Percentiles rank a stretch among this genome's conserved stretches.
Conservation (phyloP, 2,329 filamentous ascomycete genomes). For the Fusarium pseudograminearum region DNA sequence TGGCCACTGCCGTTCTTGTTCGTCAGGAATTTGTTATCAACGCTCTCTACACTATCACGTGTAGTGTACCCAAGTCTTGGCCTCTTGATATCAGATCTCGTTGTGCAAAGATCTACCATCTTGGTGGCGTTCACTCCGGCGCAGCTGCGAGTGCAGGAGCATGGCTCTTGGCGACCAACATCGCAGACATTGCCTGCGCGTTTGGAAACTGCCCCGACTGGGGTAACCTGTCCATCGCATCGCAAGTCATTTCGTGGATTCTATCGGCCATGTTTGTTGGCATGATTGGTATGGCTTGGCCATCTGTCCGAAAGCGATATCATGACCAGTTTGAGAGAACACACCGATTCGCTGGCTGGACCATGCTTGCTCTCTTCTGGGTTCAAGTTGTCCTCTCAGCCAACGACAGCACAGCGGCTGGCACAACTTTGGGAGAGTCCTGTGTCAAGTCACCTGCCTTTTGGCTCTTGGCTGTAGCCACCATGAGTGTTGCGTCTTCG, state of each 20-base stretch:
- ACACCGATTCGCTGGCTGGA: constrained; percentile 80
- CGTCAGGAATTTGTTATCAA: constrained; percentile 68
- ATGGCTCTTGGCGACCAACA: constrained; percentile 60
- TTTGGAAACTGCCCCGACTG: constrained; percentile 36
- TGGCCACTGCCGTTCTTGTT: constrained; percentile 62
- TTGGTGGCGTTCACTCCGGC: constrained; percentile 64
- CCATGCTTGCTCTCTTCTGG: constrained; percentile 75
- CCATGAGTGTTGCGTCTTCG: constrained; percentile 74
- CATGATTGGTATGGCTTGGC: constrained; percentile 73
- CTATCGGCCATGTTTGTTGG: constrained; percentile 68
- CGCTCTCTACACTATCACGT: constrained; percentile 59
- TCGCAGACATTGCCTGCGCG: constrained; percentile 43
- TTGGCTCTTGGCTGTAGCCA: constrained; percentile 76
- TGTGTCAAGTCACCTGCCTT: constrained; percentile 61
- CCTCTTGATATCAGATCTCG: constrained; percentile 61
- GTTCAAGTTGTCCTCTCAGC: constrained; percentile 67
- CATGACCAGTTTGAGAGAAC: constrained; percentile 78
- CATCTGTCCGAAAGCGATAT: constrained; percentile 68
- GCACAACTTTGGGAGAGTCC: constrained; percentile 52
- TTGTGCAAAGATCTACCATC: constrained; percentile 63
- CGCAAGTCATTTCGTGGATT: constrained; percentile 66
- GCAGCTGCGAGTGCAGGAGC: constrained; percentile 61
- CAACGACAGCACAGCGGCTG: constrained; percentile 55
- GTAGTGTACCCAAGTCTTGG: constrained; percentile 59
- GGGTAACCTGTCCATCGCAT: constrained; percentile 53